These are phyloP conservation scores for Ceratocystis variospora DNA, from an alignment of 2,329 filamentous ascomycete genomes.

Conservation along the genomic window DNA sequence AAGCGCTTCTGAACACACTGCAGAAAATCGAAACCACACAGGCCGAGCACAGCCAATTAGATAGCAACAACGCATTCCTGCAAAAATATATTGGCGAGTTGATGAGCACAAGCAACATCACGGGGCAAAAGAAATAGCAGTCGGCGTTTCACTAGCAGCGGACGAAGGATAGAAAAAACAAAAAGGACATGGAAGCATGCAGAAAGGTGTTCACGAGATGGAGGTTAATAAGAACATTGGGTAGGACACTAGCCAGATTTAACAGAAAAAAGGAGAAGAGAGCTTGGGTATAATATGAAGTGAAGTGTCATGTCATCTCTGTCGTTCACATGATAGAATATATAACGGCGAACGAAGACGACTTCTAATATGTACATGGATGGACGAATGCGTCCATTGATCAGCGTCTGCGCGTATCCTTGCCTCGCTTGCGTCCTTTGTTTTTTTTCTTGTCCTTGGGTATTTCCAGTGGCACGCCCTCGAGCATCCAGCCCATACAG, in stretches of 20 bases:
- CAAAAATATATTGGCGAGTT: conserved; percentile 97
- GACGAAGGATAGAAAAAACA: too few relatives aligned
- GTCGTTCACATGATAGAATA: not conserved
- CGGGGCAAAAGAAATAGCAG: conserved; percentile 43
- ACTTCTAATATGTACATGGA: not conserved
- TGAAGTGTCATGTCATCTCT: not conserved
- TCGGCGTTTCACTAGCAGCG: not conserved
- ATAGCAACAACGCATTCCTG: conserved; percentile 91
- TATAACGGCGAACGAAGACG: not conserved
- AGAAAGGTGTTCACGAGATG: not conserved
- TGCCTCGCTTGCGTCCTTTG: conserved; percentile 41
- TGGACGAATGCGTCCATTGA: not conserved
- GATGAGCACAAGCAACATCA: conserved; percentile 73
- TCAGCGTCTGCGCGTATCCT: conserved; percentile 41
- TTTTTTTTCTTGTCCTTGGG: conserved; percentile 52
- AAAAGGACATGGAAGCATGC: not conserved
- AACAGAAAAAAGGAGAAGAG: not conserved
- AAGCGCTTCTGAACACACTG: conserved; percentile 76
- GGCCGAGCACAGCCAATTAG: conserved; percentile 89
- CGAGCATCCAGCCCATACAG: conserved; percentile 50
- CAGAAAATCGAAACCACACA: conserved; percentile 90
- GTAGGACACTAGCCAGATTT: not conserved
- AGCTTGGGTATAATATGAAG: not conserved
- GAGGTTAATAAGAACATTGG: not conserved
- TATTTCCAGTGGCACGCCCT: conserved; percentile 45